Evolutionary conservation across 2,329 filamentous ascomycete species (phyloP), one percentile per base, ranked within the genome.

Genomic region (Cladosporium sp.): DNA sequence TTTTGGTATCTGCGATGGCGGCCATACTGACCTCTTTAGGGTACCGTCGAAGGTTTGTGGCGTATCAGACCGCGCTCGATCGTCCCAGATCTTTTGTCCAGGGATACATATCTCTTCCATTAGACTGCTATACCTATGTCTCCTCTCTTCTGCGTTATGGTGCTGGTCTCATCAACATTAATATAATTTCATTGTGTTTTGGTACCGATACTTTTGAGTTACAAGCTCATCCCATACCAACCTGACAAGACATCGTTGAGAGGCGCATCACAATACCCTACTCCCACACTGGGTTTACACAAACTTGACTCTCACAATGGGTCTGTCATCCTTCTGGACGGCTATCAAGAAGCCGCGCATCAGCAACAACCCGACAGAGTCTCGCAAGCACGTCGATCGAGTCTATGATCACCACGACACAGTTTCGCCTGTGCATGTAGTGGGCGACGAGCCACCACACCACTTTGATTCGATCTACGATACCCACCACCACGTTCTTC

Each of bases 311-410:
- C 22, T 49, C 36, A 3, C 30, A 38, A 56, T 56, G 54, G 54
- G 54, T 49, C 54, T 56, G 12, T 56, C 54, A 39, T 25, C 54
- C 37, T 56, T 56, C 42, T 56, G 54, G 54, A 56, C 42, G 19
- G 42, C 54, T 15, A 56, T 56, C 42, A 56, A 56, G 22, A 12
- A 34, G 30, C 54, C 54, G 15, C 54, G 54, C 22, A 20, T 56
- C 5, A 56, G 54, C 42, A 56, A 42, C 42, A 40, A 56, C 11
- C n/a, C 49, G n/a, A n/a, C 54, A 20, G 40, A 37, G 17, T 56
- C 54, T 49, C 54, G 54, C 36, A 56, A 56, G 36, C 54, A 39
- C 20, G 42, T 47, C 11, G 54, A 56, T 28, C 30, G 42, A 1
- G 42, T 39, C 5, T 30, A 47, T 9, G 36, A 56, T 36, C 28